Evolutionary conservation across 148 eudicot species (phyloP).

Genomic region (Beta vulgaris): DNA sequence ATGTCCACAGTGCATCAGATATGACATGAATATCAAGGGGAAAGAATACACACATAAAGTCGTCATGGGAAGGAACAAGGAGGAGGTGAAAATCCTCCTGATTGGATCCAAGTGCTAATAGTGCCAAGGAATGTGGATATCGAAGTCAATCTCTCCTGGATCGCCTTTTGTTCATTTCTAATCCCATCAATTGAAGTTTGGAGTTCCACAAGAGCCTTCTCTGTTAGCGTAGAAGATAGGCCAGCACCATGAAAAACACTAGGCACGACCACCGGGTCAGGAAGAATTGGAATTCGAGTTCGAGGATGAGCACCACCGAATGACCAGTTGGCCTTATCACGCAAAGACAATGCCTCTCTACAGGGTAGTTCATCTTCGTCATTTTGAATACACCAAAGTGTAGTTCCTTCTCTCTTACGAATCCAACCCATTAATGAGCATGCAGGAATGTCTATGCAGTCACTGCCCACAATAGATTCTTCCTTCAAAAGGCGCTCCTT

Average conservation of each 20-base stretch:
- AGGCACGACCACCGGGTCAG: no score
- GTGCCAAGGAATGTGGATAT: background rate
- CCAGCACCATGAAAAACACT: no score
- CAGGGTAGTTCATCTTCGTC: background rate
- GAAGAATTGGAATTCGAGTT: no score
- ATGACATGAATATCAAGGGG: background rate
- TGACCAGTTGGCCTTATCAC: no score
- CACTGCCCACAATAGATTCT: background rate
- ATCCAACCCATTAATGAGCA: background rate
- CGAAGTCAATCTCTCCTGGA: background rate
- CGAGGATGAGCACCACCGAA: no score
- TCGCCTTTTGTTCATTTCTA: background rate
- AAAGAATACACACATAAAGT: background rate
- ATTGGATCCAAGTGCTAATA: background rate
- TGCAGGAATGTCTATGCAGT: background rate
- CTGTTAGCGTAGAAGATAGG: no score
- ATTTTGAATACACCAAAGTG: background rate
- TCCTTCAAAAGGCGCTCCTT: background rate
- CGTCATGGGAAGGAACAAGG: background rate
- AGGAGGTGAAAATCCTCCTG: background rate
- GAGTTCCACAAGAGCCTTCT: no score
- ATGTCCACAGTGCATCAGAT: background rate
- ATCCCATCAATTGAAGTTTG: no score
- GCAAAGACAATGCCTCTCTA: background rate
- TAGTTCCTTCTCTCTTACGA: no score